phyloP scores from a whole-genome alignment of 331 rosid genomes.

The Rhamnella rubrinervis region DNA sequence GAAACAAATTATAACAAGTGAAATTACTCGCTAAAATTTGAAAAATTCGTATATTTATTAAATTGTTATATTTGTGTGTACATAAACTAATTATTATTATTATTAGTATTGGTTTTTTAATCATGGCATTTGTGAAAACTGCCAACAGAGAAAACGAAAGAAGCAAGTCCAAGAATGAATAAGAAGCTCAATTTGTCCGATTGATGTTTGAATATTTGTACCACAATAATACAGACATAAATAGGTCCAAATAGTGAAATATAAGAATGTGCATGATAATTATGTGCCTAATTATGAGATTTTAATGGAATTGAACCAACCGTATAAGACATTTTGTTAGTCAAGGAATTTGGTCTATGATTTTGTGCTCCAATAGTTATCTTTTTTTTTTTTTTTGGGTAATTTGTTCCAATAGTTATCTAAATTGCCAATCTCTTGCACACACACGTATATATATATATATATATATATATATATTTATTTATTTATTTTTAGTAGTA shows the following conservation, averaged over 20 bases:
- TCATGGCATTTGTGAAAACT: background rate
- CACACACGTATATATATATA: no score
- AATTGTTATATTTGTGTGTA: no score
- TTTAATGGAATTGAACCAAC: constrained; percentile 33
- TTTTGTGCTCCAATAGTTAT: constrained; percentile 29
- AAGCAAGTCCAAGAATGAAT: background rate
- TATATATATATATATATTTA: no score
- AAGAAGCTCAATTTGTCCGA: constrained; percentile 1
- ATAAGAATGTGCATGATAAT: background rate
- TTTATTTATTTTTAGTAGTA: background rate
- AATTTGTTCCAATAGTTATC: constrained; percentile 30
- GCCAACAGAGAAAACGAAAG: constrained; percentile 4
- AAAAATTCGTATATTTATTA: no score
- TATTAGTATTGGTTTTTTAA: background rate
- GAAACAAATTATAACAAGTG: no score
- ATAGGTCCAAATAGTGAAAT: constrained; percentile 2
- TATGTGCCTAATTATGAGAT: background rate
- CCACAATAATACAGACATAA: background rate
- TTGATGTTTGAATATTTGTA: background rate
- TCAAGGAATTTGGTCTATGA: background rate
- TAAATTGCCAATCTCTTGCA: background rate
- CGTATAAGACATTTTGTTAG: background rate
- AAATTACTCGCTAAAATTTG: no score
- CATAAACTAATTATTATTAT: no score
- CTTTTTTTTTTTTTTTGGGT: no score